phyloP scores from a whole-genome alignment of 164 flowering plant genomes.

The Macadamia integrifolia region DNA sequence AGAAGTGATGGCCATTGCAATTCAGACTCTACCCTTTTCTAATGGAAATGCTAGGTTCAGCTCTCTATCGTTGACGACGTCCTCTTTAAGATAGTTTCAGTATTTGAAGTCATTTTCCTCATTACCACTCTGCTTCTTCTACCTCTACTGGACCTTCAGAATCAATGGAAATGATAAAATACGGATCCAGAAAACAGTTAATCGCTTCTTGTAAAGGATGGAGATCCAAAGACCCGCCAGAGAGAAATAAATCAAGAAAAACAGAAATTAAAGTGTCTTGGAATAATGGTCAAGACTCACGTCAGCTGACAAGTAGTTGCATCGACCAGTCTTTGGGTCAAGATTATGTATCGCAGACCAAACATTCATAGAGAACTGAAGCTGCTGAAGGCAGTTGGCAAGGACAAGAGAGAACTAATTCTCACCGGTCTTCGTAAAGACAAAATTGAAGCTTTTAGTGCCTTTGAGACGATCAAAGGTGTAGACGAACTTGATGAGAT shows the following conservation, averaged over 20 bases:
- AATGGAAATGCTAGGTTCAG: slow-evolving; percentile 15
- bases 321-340: slow-evolving; percentile 32
- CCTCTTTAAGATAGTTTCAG: slow-evolving; percentile 36
- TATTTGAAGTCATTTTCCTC: slow-evolving; percentile 36
- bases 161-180: too few relatives aligned
- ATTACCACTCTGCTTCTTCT: slow-evolving; percentile 39
- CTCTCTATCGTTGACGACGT: slow-evolving; percentile 27
- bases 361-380: slow-evolving; percentile 34
- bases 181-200: too few relatives aligned
- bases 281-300: slow-evolving; percentile 39
- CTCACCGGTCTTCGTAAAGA: slow-evolving; percentile 15
- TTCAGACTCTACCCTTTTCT: background rate
- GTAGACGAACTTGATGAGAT: slow-evolving; percentile 38
- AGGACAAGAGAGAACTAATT: slow-evolving; percentile 77
- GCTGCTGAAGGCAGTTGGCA: slow-evolving; percentile 58
- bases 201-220: slow-evolving; percentile 35
- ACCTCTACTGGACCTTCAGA: slow-evolving; percentile 25
- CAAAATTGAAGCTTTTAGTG: slow-evolving; percentile 1
- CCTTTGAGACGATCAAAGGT: slow-evolving; percentile 33
- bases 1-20: too few relatives aligned
- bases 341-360: slow-evolving; percentile 42
- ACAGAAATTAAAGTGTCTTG: slow-evolving; percentile 61
- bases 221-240: slow-evolving; percentile 59
- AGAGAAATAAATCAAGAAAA: slow-evolving; percentile 44
- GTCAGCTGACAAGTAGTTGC: slow-evolving; percentile 82